Evolutionary conservation across 2,329 filamentous ascomycete genomes (phyloP).

Genomic region (Monilinia aucupariae): DNA sequence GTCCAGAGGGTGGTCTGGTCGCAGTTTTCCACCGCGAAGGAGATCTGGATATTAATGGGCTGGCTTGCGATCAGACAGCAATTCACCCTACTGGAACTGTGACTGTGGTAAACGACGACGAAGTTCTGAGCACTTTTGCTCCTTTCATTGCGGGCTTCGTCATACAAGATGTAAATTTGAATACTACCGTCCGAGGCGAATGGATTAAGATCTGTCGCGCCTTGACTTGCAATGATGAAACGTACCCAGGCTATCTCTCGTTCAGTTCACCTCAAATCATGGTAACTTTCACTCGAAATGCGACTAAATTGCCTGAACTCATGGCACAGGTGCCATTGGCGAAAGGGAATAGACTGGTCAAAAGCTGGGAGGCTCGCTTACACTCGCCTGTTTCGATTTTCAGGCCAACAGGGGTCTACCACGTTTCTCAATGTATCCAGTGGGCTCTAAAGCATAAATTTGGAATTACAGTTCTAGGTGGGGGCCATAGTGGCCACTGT

Average conservation of each 20-base stretch:
- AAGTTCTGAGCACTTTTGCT: conserved; percentile 46
- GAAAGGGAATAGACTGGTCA: conserved; percentile 37
- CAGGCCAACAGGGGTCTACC: conserved; percentile 42
- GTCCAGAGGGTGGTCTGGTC: conserved; percentile 41
- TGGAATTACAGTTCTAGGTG: conserved; percentile 49
- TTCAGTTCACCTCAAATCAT: conserved; percentile 49
- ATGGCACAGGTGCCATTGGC: conserved; percentile 36
- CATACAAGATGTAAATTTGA: conserved; percentile 34
- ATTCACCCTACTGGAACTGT: conserved; percentile 44
- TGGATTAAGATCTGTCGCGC: conserved; percentile 51
- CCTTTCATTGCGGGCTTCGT: conserved; percentile 46
- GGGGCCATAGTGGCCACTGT: conserved; percentile 57
- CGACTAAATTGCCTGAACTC: conserved; percentile 42
- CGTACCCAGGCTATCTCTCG: conserved; percentile 38
- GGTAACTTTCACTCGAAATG: conserved; percentile 45
- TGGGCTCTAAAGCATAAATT: conserved; percentile 48
- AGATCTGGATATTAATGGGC: conserved; percentile 40
- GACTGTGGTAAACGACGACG: conserved; percentile 42
- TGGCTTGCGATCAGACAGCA: conserved; percentile 45
- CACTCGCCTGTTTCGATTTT: conserved; percentile 42
- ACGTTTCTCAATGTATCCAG: conserved; percentile 50
- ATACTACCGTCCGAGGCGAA: conserved; percentile 31
- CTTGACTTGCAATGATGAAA: conserved; percentile 40
- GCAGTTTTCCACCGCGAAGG: conserved; percentile 52
- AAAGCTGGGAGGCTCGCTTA: conserved; percentile 47